These are phyloP conservation scores for Aspergillus quadricinctus DNA, from an alignment of 2,329 filamentous ascomycete genomes.

Conservation along the genomic window DNA sequence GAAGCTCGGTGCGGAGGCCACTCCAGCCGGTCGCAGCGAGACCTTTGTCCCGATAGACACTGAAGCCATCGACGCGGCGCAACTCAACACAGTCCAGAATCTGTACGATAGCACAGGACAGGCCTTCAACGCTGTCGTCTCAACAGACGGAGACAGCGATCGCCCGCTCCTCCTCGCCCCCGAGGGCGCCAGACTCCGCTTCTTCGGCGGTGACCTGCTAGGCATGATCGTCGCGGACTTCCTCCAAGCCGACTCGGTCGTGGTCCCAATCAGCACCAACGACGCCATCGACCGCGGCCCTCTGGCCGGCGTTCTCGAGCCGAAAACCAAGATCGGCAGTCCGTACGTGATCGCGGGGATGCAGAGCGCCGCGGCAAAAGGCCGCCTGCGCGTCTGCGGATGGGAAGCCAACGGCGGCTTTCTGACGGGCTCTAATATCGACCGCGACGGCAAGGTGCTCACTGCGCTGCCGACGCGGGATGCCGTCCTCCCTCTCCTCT, in stretches of 20 bases:
- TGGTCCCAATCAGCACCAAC: slow-evolving; percentile 32
- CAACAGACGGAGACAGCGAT: slow-evolving; percentile 33
- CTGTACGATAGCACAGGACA: slow-evolving; percentile 21
- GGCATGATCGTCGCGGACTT: slow-evolving; percentile 32
- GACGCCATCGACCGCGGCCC: slow-evolving; percentile 30
- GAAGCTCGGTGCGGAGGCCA: slow-evolving; percentile 25
- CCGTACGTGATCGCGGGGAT: slow-evolving; percentile 33
- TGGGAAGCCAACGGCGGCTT: slow-evolving; percentile 35
- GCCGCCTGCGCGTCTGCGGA: slow-evolving; percentile 24
- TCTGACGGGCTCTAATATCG: slow-evolving; percentile 28
- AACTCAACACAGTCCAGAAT: slow-evolving; percentile 26
- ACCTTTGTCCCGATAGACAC: slow-evolving; percentile 34
- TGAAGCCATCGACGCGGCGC: slow-evolving; percentile 30
- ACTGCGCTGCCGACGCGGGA: slow-evolving; percentile 30
- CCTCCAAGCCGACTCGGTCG: slow-evolving; percentile 24
- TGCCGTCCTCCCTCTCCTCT: slow-evolving; percentile 28
- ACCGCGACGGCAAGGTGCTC: slow-evolving; percentile 23
- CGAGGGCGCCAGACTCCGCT: slow-evolving; percentile 23
- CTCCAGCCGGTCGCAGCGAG: slow-evolving; percentile 28
- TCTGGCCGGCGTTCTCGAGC: slow-evolving; percentile 21
- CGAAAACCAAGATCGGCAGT: slow-evolving; percentile 33
- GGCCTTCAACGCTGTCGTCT: slow-evolving; percentile 27
- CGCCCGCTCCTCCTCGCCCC: slow-evolving; percentile 29
- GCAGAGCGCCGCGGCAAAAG: slow-evolving; percentile 26
- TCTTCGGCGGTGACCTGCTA: slow-evolving; percentile 30